Percentiles rank a stretch among this genome's conserved stretches.
phyloP scores from a whole-genome alignment of 768 basidiomycete species.

The Mrakia blollopis region DNA sequence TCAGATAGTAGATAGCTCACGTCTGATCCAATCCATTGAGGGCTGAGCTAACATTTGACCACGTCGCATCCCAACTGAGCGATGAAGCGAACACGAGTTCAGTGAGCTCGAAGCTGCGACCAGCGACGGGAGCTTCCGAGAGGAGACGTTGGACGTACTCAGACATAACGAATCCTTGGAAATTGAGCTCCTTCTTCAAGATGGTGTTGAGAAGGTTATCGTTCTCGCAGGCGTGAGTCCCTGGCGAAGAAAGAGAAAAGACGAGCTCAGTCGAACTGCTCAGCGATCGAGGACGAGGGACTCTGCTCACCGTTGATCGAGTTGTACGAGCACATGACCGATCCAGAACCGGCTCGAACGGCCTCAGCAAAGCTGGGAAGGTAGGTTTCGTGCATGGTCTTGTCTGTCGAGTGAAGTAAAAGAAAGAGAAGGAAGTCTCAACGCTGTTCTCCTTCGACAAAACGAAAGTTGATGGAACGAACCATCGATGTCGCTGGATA shows the following conservation, averaged over 20 bases:
- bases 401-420: constrained; percentile 33
- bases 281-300: not conserved
- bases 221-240: constrained; percentile 44
- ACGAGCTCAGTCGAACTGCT: constrained; percentile 35
- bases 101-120: not conserved
- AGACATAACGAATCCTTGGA: constrained; percentile 22
- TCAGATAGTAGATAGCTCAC: not conserved
- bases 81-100: not conserved
- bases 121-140: too few species aligned
- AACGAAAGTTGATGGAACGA: too few species aligned
- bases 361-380: constrained; percentile 45
- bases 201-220: constrained; percentile 40
- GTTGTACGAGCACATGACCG: constrained; percentile 25
- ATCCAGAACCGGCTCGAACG: constrained; percentile 42
- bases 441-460: too few species aligned
- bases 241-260: not conserved
- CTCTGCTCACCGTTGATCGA: constrained; percentile 1
- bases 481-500: not conserved
- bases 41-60: constrained; percentile 2
- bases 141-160: not conserved
- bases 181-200: constrained; percentile 41
- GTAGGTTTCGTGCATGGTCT: constrained; percentile 44
- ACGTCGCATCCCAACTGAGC: constrained; percentile 24
- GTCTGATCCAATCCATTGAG: constrained; percentile 7
- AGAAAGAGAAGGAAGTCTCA: too few species aligned